Evolutionary conservation across 108 stramenopile genomes (phyloP), one percentile per base, ranked within the genome.

Genomic region (Bacterosira constricta): DNA sequence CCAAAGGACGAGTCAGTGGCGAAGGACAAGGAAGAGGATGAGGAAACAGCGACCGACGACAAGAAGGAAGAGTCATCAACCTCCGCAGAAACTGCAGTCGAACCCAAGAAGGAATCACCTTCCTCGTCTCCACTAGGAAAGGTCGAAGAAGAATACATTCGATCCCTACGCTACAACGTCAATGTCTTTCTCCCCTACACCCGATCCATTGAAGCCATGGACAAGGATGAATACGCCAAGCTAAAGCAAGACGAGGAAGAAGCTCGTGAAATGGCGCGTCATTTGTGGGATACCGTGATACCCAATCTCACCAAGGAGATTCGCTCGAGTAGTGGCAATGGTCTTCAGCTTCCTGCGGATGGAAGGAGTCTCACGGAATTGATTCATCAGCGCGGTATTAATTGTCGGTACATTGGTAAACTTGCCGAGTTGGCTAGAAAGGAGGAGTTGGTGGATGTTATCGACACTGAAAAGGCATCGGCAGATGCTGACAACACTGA

Each of bases 401-500:
- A 99, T 70, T 87, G 97, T 69, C 88, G 99, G 7, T 98, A 99
- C 73, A 71, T 98, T 8, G 99, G 99, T 9, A 80, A 84, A 18
- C 77, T 99, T 29, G 96, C 96, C 21, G 58, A 62, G 29, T 53
- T 96, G 31, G 96, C 98, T 11, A 69, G 38, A 36, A 73, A 77
- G 11, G 91, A 97, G 80, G 98, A 94, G 76, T 75, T 75, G 68
- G 79, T 73, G n/a, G 89, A 91, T 52, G 25, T 29, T n/a, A 35
- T 51, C 15, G 81, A 88, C 34, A 77, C 63, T 4, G 77, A 85
- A 58, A 71, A 77, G 17, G 73, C 38, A 6, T 21, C 47, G 12
- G 46, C 46, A n/a, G 53, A 29, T n/a, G 29, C 32, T 29, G 30
- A 3, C n/a, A 3, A 3, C 32, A 35, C 34, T 20, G 29, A n/a